phyloP scores from a whole-genome alignment of 2,329 filamentous ascomycete species.

The Zopfia rhizophila region DNA sequence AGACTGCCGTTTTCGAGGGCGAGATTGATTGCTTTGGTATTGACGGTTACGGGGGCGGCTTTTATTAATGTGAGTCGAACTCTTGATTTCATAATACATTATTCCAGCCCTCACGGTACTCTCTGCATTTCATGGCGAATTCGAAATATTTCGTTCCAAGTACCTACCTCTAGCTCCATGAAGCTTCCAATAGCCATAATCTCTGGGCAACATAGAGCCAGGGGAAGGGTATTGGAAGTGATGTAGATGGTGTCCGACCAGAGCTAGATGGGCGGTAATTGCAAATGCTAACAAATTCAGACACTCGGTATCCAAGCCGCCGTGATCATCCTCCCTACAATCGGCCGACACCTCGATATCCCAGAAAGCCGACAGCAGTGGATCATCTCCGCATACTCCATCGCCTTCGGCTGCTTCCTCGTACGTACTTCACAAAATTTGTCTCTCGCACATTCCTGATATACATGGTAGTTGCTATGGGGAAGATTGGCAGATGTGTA shows the following conservation, averaged over 20 bases:
- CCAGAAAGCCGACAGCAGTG: conserved; percentile 71
- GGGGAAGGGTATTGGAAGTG: not conserved
- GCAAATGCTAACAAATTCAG: conserved; percentile 45
- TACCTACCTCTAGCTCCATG: no score
- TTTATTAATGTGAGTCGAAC: conserved; percentile 49
- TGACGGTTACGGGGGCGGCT: conserved; percentile 38
- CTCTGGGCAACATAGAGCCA: no score
- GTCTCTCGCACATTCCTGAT: conserved; percentile 11
- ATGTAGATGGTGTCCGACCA: no score
- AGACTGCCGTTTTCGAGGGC: conserved; percentile 43
- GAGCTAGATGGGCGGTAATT: no score
- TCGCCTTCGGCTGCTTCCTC: conserved; percentile 74
- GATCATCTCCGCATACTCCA: conserved; percentile 73
- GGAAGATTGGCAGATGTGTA: conserved; percentile 74
- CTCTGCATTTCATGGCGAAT: no score
- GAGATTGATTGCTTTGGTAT: conserved; percentile 40
- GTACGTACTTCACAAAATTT: conserved; percentile 6
- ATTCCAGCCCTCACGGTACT: no score
- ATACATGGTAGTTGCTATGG: conserved; percentile 63
- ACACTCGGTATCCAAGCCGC: conserved; percentile 68
- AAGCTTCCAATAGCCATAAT: no score
- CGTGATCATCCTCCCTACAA: conserved; percentile 72
- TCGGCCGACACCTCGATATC: conserved; percentile 66
- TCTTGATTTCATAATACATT: no score
- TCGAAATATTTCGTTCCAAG: no score